A percentile compares a stretch with the other conserved stretches of the same genome.
Evolutionary conservation across 306 rosid genomes (phyloP).

Genomic region (Arachis hypogaea): DNA sequence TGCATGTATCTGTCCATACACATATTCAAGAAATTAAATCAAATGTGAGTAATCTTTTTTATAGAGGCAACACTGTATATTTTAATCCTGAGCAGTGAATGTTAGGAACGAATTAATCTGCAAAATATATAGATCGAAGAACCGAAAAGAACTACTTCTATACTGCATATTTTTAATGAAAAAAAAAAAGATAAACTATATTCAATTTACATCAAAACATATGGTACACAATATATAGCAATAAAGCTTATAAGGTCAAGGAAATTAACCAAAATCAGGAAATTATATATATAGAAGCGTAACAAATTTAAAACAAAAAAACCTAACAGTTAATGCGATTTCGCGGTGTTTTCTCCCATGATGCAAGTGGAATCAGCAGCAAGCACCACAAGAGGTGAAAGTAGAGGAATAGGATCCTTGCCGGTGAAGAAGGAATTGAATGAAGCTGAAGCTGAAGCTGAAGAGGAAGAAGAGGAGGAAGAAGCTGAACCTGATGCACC

Average conservation of each 20-base stretch:
- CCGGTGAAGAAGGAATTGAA: slow-evolving; percentile 49
- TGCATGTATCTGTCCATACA: too few species aligned
- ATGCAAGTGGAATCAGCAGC: slow-evolving; percentile 41
- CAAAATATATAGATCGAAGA: background rate
- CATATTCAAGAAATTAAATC: too few species aligned
- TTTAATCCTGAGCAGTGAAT: background rate
- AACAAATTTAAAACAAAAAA: background rate
- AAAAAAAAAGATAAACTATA: slow-evolving; percentile 11
- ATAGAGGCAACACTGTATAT: background rate
- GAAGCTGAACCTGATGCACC: slow-evolving; percentile 31
- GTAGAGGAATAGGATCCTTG: slow-evolving; percentile 71
- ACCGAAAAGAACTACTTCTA: background rate
- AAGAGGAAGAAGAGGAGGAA: slow-evolving; percentile 22
- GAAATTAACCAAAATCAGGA: background rate
- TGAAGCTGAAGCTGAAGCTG: slow-evolving; percentile 46
- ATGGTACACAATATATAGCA: slow-evolving; percentile 1
- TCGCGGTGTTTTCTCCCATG: slow-evolving; percentile 49
- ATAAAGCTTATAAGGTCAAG: slow-evolving; percentile 21
- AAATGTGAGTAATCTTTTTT: too few species aligned
- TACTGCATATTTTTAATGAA: background rate
- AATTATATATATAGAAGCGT: slow-evolving; percentile 17
- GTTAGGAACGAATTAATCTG: background rate
- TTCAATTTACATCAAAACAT: slow-evolving; percentile 36
- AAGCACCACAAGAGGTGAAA: slow-evolving; percentile 69
- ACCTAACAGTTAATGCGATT: slow-evolving; percentile 34